A percentile compares a stretch with the other conserved stretches of the same genome.
Evolutionary conservation across 2,329 filamentous ascomycete genomes (phyloP).

Genomic region (Penicillium sp.): DNA sequence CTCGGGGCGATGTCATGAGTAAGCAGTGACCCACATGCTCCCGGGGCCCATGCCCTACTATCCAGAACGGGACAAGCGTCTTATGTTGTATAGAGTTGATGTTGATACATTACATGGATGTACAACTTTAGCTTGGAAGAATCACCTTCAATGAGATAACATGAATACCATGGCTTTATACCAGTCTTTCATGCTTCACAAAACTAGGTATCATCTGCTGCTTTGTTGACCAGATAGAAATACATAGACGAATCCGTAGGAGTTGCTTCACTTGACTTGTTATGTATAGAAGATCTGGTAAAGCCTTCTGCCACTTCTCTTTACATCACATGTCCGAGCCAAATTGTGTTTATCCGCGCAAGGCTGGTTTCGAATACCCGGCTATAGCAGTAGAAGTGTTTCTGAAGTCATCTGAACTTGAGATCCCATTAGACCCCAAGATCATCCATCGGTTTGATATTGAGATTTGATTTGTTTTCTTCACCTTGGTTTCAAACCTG

Average conservation of each 20-base stretch:
- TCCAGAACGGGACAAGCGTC: neutral
- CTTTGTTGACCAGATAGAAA: constrained; percentile 8
- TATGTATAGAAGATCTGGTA: neutral
- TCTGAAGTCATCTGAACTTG: neutral
- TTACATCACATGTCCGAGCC: neutral
- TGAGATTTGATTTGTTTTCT: neutral
- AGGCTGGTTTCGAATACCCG: neutral
- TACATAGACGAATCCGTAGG: neutral
- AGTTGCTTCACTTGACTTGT: neutral
- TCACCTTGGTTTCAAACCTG: neutral
- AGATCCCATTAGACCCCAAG: neutral
- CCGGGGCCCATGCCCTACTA: constrained; percentile 1
- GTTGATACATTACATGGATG: neutral
- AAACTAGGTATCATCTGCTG: neutral
- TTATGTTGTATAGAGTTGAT: neutral
- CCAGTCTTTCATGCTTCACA: neutral
- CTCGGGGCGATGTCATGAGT: constrained; percentile 1
- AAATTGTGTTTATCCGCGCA: neutral
- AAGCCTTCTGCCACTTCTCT: neutral
- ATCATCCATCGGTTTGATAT: neutral
- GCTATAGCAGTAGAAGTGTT: neutral
- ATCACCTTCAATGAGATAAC: neutral
- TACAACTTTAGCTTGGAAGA: neutral
- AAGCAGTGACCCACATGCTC: neutral
- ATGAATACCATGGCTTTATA: constrained; percentile 2